These are phyloP conservation scores for Arthromyces matolae DNA, from an alignment of 768 basidiomycete species.

Conservation along the genomic window DNA sequence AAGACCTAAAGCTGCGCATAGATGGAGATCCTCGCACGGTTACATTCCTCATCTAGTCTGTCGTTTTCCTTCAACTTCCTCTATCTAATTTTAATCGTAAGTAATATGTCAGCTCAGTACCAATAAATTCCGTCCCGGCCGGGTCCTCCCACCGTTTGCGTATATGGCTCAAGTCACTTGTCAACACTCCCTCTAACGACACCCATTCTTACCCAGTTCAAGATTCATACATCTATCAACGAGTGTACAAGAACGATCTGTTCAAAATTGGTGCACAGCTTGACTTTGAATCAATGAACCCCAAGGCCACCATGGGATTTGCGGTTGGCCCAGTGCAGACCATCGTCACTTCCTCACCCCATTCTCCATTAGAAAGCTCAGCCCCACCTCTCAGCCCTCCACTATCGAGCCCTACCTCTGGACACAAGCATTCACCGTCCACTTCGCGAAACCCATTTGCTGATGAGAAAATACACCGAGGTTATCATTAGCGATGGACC, in stretches of 20 bases:
- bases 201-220: constrained; percentile 36
- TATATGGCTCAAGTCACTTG: constrained; percentile 55
- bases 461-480: constrained; percentile 14
- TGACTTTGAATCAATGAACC: constrained; percentile 48
- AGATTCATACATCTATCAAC: constrained; percentile 57
- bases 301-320: constrained; percentile 50
- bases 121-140: constrained; percentile 47
- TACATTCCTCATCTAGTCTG: constrained; percentile 62
- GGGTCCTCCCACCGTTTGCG: constrained; percentile 63
- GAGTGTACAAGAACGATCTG: constrained; percentile 60
- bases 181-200: constrained; percentile 27
- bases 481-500: constrained; percentile 6
- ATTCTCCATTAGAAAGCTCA: constrained; percentile 7
- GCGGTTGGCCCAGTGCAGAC: constrained; percentile 36
- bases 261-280: constrained; percentile 59
- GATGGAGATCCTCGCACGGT: constrained; percentile 52
- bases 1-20: constrained; percentile 47
- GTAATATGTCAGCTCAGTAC: constrained; percentile 42
- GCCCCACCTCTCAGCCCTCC: neutral
- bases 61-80: constrained; percentile 5
- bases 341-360: constrained; percentile 16
- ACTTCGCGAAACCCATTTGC: neutral
- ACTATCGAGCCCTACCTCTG: no score
- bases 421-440: no score
- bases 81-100: constrained; percentile 5